Conservation (phyloP, 352 stramenopile species). For the Pythium phragmitis region DNA sequence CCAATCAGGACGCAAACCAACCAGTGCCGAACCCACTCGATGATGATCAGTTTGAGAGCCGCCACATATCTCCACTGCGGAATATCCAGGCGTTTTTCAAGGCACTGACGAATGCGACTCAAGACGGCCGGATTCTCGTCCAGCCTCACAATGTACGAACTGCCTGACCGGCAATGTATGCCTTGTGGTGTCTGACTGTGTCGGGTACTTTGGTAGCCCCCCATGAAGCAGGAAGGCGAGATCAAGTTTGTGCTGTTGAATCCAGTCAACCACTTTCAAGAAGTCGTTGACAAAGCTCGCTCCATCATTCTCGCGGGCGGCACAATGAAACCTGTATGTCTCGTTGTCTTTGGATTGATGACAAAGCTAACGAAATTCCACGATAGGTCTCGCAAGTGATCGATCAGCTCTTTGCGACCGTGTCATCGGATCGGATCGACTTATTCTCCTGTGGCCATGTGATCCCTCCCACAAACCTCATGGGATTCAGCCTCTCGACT, state of each 20-base stretch:
- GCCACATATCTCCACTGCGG: conserved; percentile 80
- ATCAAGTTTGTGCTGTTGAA: conserved; percentile 97
- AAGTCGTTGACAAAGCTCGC: conserved; percentile 93
- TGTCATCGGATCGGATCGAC: conserved; percentile 79
- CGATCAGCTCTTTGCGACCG: conserved; percentile 89
- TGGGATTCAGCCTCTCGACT: conserved; percentile 64
- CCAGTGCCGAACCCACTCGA: conserved; percentile 12
- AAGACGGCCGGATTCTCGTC: conserved; percentile 72
- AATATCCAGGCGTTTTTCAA: conserved; percentile 78
- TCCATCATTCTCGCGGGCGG: conserved; percentile 97
- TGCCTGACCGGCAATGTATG: background rate
- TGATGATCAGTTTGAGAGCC: conserved; percentile 60
- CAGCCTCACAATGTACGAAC: conserved; percentile 55
- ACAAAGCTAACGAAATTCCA: background rate
- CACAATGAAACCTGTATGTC: conserved; percentile 94
- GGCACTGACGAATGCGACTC: conserved; percentile 62
- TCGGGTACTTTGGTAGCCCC: conserved; percentile 26
- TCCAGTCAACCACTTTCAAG: conserved; percentile 91
- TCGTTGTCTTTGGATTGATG: background rate
- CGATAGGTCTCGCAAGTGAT: conserved; percentile 91
- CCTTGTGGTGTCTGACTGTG: background rate
- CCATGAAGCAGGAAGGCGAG: conserved; percentile 45
- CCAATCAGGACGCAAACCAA: conserved; percentile 2
- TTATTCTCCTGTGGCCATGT: conserved; percentile 99
- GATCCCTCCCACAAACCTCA: conserved; percentile 92